Evolutionary conservation across 306 rosid species (phyloP), one percentile per base, ranked within the genome.

Genomic region (Rosa lucieae): DNA sequence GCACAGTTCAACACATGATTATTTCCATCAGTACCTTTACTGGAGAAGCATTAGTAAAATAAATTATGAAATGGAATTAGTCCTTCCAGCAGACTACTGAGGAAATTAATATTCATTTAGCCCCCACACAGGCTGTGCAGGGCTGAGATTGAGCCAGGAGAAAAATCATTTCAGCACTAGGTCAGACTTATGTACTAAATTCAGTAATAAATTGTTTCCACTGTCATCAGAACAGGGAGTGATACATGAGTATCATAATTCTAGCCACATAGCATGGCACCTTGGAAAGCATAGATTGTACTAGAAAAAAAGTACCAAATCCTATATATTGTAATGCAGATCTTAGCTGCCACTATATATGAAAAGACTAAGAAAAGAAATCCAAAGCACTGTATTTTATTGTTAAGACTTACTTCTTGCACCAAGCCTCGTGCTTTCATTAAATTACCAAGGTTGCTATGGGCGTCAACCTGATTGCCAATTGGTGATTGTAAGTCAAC

Each of bases 1-100:
- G 77, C 92, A 88, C 92, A 90, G 91, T 90, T 89, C 96, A 91
- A 92, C 79, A 83, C 89, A 90, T 80, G 88, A 94, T 87, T 86
- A 87, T 83, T 88, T 86, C 89, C 87, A 94, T 92, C 86, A 92
- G 97, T 87, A 92, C 85, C 87, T 87, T 83, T 49, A 86, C 78
- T 69, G 92, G 81, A 83, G 86, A 84, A 72, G 71, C 77, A 90
- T 88, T 46, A 85, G 79, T 76, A 88, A 88, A 83, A 79, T 87
- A 87, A 92, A 87, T 85, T 74, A 86, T 56, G 84, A 84, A 84
- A 87, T 78, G 84, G 70, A 63, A 73, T n/a, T 23, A 75, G 82
- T 78, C 83, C 82, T 85, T 86, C 89, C 88, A 80, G 73, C 12
- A 63, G 62, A 63, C 21, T 65, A 52, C 68, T 76, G 79, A 35